Base-by-base conservation (phyloP, 768 basidiomycete species). In the Phlegmacium glaucopus region DNA sequence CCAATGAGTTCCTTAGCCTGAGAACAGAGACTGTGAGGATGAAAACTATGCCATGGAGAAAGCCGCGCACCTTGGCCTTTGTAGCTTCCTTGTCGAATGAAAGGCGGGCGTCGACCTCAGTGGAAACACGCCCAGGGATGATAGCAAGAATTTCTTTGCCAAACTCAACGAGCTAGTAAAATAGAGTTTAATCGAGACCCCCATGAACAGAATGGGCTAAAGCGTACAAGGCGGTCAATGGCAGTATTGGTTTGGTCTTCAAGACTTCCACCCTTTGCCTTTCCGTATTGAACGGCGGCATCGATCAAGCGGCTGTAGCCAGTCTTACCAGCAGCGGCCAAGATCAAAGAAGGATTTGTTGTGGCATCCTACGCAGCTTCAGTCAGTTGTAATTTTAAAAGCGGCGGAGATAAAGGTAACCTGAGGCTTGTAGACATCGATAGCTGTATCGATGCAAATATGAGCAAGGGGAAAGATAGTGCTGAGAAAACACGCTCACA, bases 101-200 rank as follows among this genome's bases (percentile, higher is more conserved):
- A 48, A 98, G 83, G 57, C 90, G 87, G 42, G 96, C 96, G 67
- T 99, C 96, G 57, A 99, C 94, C 70, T 99, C 96, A 53, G 96
- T 98, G 37, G 96, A 99, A 52, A 99, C 95, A 67, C 96, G 90
- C 50, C 96, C 96, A 46, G 96, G 96, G 61, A 99, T 92, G 72
- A 99, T 93, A 52, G 75, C 73, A 43, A 98, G 80, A 63, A 99
- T 97, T 74, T 87, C 94, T 67, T 85, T 90, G 56, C 96, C 96
- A 73, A 99, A 99, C 70, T 92, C 95, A 60, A 98, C 91, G 53
- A 99, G 85, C 93, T 95, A 63, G 27, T 17, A 40, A n/a, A 9
- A 25, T 9, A 30, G 40, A 30, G 8, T 36, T 15, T 9, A 27
- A 44, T 44, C 25, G 12, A 34, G 11, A 44, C 17, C 16, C 11